phyloP scores from a whole-genome alignment of 345 rosid species.

The Gossypium longicalyx region DNA sequence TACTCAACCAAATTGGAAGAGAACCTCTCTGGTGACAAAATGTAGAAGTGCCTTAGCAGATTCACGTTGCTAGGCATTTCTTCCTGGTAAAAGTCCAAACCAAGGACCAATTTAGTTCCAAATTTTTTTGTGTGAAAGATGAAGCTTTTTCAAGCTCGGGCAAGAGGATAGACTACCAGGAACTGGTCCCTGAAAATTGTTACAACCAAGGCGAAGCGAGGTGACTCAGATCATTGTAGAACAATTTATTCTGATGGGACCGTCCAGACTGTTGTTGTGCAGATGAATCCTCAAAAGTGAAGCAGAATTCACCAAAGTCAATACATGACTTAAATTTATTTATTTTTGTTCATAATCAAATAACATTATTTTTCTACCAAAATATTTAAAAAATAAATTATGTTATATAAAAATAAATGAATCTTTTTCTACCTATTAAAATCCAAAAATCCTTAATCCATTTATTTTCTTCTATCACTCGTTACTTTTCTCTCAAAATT shows the following conservation, averaged over 20 bases:
- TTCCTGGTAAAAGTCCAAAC: not conserved
- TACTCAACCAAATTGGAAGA: not conserved
- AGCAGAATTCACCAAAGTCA: constrained; percentile 29
- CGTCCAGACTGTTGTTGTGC: constrained; percentile 20
- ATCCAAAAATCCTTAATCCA: too few species aligned
- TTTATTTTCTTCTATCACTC: too few species aligned
- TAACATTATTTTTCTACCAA: too few species aligned
- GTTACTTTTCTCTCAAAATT: too few species aligned
- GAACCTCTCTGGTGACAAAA: not conserved
- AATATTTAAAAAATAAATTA: too few species aligned
- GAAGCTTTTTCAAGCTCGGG: constrained; percentile 8
- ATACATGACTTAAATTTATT: too few species aligned
- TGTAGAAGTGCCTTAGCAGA: constrained; percentile 1
- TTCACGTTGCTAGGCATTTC: constrained; percentile 2
- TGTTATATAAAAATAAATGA: too few species aligned
- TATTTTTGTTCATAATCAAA: too few species aligned
- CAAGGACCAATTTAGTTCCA: not conserved
- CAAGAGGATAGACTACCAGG: constrained; percentile 27
- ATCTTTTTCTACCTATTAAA: too few species aligned
- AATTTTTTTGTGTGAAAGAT: constrained; percentile 13
- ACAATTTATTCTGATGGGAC: constrained; percentile 27
- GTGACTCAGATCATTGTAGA: constrained; percentile 25
- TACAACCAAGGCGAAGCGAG: constrained; percentile 18
- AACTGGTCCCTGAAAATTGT: constrained; percentile 21
- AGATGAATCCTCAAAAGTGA: constrained; percentile 25